Evolutionary conservation across 2,329 filamentous ascomycete genomes (phyloP).

Genomic region (Botrytis tulipae): DNA sequence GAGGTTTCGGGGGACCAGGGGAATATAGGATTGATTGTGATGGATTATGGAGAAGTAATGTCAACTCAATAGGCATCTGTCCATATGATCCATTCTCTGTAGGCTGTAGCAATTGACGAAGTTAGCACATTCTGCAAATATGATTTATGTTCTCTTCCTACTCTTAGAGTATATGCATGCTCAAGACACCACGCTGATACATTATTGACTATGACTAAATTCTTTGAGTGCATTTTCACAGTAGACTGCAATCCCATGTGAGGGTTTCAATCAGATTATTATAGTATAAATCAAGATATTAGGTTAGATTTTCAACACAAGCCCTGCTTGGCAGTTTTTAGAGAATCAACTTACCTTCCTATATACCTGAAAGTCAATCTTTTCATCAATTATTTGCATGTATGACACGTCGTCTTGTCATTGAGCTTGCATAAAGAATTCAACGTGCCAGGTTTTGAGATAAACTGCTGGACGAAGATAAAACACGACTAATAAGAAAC

Average conservation of each 20-base stretch:
- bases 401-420: background rate
- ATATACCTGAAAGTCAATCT: background rate
- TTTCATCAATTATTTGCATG: background rate
- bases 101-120: background rate
- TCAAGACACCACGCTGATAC: no score
- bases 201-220: background rate
- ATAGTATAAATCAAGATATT: background rate
- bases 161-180: background rate
- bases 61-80: background rate
- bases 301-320: rapidly evolving
- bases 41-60: background rate
- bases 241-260: background rate
- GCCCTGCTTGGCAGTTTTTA: background rate
- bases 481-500: background rate
- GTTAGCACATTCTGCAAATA: background rate
- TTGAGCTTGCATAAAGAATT: background rate
- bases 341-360: background rate
- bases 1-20: no score
- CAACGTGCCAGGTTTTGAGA: background rate
- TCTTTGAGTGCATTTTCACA: background rate
- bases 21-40: background rate
- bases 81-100: background rate
- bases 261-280: background rate
- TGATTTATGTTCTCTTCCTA: background rate
- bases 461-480: background rate